Evolutionary conservation across 2,329 filamentous ascomycete genomes (phyloP).

Genomic region (Beauveria bassiana): DNA sequence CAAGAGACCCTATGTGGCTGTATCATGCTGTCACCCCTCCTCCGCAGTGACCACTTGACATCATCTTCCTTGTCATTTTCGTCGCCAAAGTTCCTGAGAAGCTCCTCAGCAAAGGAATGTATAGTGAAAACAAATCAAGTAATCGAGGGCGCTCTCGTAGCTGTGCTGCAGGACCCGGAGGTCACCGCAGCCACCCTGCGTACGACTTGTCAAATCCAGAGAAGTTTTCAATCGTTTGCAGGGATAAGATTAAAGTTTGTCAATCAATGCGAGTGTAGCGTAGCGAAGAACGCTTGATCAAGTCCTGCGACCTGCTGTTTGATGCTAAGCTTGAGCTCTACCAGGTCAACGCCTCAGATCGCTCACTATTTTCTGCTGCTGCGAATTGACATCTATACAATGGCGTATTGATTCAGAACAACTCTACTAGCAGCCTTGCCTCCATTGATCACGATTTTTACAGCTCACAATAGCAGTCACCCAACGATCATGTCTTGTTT

Average conservation of each 20-base stretch:
- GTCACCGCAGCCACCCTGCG: background rate
- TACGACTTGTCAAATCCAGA: background rate
- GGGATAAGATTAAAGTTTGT: background rate
- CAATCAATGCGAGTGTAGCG: too few species aligned
- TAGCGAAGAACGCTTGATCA: background rate
- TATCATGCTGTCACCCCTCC: background rate
- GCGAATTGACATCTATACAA: background rate
- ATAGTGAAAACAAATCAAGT: conserved; percentile 28
- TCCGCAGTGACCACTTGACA: conserved; percentile 2
- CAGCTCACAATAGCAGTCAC: too few species aligned
- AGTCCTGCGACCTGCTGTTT: background rate
- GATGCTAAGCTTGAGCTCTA: background rate
- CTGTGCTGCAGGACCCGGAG: conserved; percentile 19
- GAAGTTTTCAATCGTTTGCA: background rate
- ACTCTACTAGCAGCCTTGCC: background rate
- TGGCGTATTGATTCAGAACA: background rate
- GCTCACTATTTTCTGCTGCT: background rate
- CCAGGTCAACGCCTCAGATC: background rate
- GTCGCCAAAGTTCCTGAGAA: conserved; percentile 22
- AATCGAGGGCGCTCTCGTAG: conserved; percentile 26
- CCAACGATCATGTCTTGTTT: too few species aligned
- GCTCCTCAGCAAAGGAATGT: conserved; percentile 27
- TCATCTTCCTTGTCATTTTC: background rate
- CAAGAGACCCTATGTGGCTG: background rate
- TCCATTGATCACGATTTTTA: background rate